A percentile compares a stretch with the other conserved stretches of the same genome.
Conservation (phyloP, 345 rosid genomes). For the Eucalyptus polybractea region DNA sequence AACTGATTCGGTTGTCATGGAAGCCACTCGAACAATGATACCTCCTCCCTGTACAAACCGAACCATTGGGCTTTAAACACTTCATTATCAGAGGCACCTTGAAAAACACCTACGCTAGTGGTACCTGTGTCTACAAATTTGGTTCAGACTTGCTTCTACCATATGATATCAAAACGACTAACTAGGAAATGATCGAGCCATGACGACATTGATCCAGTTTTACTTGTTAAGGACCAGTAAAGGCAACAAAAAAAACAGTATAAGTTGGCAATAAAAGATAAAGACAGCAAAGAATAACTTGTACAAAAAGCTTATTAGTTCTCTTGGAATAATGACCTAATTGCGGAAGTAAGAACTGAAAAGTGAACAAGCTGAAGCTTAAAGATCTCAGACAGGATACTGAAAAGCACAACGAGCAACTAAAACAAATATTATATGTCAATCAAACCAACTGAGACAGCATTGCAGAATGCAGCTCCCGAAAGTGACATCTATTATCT, state of each 20-base stretch:
- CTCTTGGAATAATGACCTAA: background rate
- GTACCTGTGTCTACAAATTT: background rate
- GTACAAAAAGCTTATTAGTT: background rate
- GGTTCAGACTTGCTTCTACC: background rate
- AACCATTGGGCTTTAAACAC: background rate
- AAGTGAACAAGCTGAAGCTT: background rate
- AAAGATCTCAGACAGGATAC: background rate
- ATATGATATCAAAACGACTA: background rate
- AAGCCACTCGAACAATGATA: slow-evolving; percentile 59
- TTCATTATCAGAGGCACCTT: background rate
- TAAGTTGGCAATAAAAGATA: background rate
- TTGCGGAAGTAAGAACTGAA: background rate
- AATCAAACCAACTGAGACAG: background rate
- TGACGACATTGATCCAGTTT: background rate
- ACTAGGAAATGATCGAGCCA: background rate
- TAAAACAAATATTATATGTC: background rate
- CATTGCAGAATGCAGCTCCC: background rate
- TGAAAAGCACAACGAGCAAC: background rate
- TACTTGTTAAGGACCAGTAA: background rate
- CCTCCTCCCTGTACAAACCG: slow-evolving; percentile 46
- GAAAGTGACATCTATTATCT: background rate
- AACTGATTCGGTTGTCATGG: slow-evolving; percentile 73
- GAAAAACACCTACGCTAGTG: background rate
- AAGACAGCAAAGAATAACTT: background rate
- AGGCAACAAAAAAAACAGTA: background rate